These are phyloP conservation scores for Rhododendron simsii DNA, from an alignment of 148 eudicot species.

Conservation along the genomic window DNA sequence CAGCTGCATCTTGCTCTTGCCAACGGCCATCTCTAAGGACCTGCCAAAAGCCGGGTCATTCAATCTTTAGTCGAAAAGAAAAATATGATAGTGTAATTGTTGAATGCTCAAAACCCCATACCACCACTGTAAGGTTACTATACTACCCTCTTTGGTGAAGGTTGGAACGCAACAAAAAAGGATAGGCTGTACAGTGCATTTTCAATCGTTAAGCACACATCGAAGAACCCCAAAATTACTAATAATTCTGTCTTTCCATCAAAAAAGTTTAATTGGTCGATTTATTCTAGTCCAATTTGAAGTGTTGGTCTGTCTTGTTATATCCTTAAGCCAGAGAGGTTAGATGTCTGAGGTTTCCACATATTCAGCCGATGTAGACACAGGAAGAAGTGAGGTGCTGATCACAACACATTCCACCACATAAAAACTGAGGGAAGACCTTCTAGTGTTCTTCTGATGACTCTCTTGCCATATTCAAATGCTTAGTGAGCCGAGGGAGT, in stretches of 20 bases:
- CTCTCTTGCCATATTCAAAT: not conserved
- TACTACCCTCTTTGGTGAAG: not conserved
- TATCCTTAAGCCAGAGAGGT: not conserved
- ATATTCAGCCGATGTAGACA: not conserved
- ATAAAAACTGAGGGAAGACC: not conserved
- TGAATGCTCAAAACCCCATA: not conserved
- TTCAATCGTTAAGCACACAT: not conserved
- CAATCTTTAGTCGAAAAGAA: not conserved
- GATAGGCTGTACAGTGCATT: not conserved
- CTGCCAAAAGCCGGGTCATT: slow-evolving; percentile 25
- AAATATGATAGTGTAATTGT: not conserved
- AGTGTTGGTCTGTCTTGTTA: not conserved
- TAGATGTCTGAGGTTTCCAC: not conserved
- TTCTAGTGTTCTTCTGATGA: not conserved
- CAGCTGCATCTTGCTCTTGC: slow-evolving; percentile 68
- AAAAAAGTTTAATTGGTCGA: not conserved
- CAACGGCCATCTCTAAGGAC: slow-evolving; percentile 67
- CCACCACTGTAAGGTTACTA: not conserved
- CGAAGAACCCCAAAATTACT: not conserved
- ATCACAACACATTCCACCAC: not conserved
- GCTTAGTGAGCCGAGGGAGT: not conserved
- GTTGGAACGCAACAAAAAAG: not conserved
- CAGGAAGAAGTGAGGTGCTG: not conserved
- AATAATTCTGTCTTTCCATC: not conserved
- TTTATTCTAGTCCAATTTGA: not conserved